These are phyloP conservation scores for Brasenia schreberi DNA, from an alignment of 164 flowering plant species.

Conservation along the genomic window DNA sequence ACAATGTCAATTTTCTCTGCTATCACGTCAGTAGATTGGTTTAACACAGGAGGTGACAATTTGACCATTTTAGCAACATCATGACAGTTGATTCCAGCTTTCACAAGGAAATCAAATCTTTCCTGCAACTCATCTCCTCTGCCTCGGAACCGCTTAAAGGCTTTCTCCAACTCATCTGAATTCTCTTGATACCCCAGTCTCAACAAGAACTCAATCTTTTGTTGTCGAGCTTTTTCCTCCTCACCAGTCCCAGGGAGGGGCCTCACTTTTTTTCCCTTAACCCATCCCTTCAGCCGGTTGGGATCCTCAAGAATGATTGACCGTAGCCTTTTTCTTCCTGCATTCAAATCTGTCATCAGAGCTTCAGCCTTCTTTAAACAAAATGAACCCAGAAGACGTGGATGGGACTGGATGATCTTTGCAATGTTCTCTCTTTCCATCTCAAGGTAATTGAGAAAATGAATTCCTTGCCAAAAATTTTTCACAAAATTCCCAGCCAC, in stretches of 20 bases:
- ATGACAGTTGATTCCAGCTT: conserved; percentile 38
- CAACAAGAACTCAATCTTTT: conserved; percentile 41
- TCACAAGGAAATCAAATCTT: conserved; percentile 50
- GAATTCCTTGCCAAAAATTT: conserved; percentile 30
- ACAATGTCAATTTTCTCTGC: conserved; percentile 42
- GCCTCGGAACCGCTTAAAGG: conserved; percentile 46
- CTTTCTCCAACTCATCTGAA: conserved; percentile 34
- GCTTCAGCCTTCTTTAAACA: conserved; percentile 26
- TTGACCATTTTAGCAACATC: conserved; percentile 39
- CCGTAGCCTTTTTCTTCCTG: conserved; percentile 33
- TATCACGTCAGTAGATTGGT: conserved; percentile 29
- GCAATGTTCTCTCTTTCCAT: conserved; percentile 38
- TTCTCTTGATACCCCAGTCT: conserved; percentile 41
- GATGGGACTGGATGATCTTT: conserved; percentile 22
- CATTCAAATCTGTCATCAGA: conserved; percentile 22
- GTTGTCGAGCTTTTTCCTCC: conserved; percentile 11
- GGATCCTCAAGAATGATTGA: conserved; percentile 42
- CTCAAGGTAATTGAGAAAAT: conserved; percentile 31
- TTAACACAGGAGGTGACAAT: conserved; percentile 44
- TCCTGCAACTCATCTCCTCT: conserved; percentile 50
- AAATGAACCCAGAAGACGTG: conserved; percentile 33
- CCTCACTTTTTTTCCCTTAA: conserved; percentile 20
- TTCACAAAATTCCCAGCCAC: conserved; percentile 21
- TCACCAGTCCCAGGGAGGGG: conserved; percentile 18
- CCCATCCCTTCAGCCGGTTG: conserved; percentile 32